Base-by-base conservation (phyloP, 495 filamentous ascomycete genomes). In the Aspergillus baeticus region DNA sequence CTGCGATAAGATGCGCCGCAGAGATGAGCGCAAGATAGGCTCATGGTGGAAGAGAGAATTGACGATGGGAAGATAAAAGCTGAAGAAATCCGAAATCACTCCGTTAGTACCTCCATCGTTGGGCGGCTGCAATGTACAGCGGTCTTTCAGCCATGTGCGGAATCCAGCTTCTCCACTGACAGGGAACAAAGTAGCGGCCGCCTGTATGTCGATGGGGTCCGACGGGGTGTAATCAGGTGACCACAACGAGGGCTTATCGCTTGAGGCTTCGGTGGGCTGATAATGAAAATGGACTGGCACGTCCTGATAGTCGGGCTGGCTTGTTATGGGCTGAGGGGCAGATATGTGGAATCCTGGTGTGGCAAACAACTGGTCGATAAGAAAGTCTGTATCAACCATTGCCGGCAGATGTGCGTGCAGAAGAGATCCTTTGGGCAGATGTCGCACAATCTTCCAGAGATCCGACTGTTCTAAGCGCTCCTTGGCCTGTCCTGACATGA, bases 371-470 rank as follows among this genome's bases (percentile, higher is more conserved):
- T 86, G 76, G 13, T 84, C 79, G 36, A 96, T 75, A 3, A 96
- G 70, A 70, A 83, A 93, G 56, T 90, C 87, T 42, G 90, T 79
- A 63, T 96, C 90, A 46, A 94, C 87, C 86, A 96, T 93, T 57
- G 91, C 90, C 66, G 94, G 87, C 50, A 94, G 69, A 71, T 97
- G 91, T 6, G 91, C 88, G 72, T 97, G 92, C 50, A 98, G 70
- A 8, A 98, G 78, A 5, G 88, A 84, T 4, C 94, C 94, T 66
- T 98, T 98, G 18, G 94, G 94, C 88, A 98, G 89, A 39, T 73
- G 80, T 45, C 85, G 78, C 4, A 96, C 81, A 51, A 97, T 94
- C 58, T 81, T 80, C 90, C 91, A 98, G 10, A 96, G 78, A 62
- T 85, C 86, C 6, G 89, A 92, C 59, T 78, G 77, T 67, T 93